These are phyloP conservation scores for Entomortierella lignicola DNA, from an alignment of 192 early-diverging fungal species.

Conservation along the genomic window DNA sequence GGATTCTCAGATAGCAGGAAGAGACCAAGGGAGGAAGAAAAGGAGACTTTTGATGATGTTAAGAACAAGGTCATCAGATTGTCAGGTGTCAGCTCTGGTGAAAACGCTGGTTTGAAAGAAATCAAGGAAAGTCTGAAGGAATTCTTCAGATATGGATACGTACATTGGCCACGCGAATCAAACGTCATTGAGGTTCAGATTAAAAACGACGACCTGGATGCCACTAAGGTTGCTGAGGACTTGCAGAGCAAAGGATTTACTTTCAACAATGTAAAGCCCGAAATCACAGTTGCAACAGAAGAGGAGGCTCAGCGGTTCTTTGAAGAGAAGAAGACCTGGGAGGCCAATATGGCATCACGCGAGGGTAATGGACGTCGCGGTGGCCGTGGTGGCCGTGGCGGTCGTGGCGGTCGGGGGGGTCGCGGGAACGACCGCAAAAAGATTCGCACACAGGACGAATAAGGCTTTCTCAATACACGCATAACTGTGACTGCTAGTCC, in stretches of 20 bases:
- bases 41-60: constrained; percentile 41
- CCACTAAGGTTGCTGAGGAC: constrained; percentile 19
- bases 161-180: constrained; percentile 38
- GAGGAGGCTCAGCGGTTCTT: constrained; percentile 35
- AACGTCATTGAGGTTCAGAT: constrained; percentile 38
- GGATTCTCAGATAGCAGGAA: constrained; percentile 48
- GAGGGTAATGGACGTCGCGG: constrained; percentile 2
- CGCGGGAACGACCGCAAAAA: constrained; percentile 51
- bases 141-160: constrained; percentile 46
- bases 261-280: constrained; percentile 45
- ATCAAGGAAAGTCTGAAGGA: constrained; percentile 38
- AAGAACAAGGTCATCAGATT: constrained; percentile 50
- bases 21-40: constrained; percentile 43
- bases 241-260: constrained; percentile 25
- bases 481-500: too few species aligned
- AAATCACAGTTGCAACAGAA: constrained; percentile 34
- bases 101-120: constrained; percentile 25
- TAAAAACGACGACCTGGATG: constrained; percentile 33
- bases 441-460: constrained; percentile 39
- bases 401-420: constrained; percentile 43
- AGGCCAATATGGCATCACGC: constrained; percentile 19
- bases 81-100: constrained; percentile 22
- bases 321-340: constrained; percentile 45
- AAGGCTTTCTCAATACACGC: too few species aligned
- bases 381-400: constrained; percentile 28